Evolutionary conservation across 805 yeast genomes (phyloP).

Genomic region (Metschnikowia kunwiensis): DNA sequence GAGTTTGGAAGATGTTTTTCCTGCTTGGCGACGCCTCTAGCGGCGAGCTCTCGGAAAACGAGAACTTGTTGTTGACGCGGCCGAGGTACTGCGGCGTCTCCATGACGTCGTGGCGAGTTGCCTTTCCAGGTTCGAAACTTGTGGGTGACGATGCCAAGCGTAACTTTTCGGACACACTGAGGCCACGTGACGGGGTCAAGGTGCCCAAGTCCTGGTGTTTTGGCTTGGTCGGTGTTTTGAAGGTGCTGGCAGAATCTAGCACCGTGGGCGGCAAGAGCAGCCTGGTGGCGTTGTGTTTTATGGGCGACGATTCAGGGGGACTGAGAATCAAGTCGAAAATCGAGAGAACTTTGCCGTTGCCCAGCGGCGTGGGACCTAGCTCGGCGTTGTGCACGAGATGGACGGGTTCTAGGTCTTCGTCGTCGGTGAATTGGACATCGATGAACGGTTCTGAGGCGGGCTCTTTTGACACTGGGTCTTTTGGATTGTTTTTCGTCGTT

Average conservation of each 20-base stretch:
- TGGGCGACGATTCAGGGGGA: conserved; percentile 44
- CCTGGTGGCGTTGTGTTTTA: conserved; percentile 17
- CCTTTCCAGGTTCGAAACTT: background rate
- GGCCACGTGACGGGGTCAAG: conserved; percentile 16
- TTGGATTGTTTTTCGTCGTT: conserved; percentile 2
- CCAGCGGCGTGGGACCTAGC: conserved; percentile 86
- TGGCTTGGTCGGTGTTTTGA: conserved; percentile 38
- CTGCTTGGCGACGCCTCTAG: conserved; percentile 2
- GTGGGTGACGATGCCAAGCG: conserved; percentile 13
- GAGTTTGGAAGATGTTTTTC: conserved; percentile 8
- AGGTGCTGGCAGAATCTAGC: conserved; percentile 11
- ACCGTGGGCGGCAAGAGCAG: conserved; percentile 2
- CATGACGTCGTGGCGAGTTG: background rate
- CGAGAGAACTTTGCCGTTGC: conserved; percentile 71
- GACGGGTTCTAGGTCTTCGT: conserved; percentile 13
- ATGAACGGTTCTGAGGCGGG: background rate
- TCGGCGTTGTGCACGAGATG: conserved; percentile 30
- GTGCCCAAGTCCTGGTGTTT: conserved; percentile 14
- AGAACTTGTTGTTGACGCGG: conserved; percentile 14
- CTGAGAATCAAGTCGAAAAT: conserved; percentile 57
- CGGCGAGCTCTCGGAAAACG: conserved; percentile 11
- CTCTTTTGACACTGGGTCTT: too few species aligned
- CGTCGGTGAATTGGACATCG: conserved; percentile 13
- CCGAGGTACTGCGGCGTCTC: conserved; percentile 19
- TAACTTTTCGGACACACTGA: conserved; percentile 11